Evolutionary conservation across 2,329 filamentous ascomycete genomes (phyloP).

Genomic region (Penicillium capsulatum): DNA sequence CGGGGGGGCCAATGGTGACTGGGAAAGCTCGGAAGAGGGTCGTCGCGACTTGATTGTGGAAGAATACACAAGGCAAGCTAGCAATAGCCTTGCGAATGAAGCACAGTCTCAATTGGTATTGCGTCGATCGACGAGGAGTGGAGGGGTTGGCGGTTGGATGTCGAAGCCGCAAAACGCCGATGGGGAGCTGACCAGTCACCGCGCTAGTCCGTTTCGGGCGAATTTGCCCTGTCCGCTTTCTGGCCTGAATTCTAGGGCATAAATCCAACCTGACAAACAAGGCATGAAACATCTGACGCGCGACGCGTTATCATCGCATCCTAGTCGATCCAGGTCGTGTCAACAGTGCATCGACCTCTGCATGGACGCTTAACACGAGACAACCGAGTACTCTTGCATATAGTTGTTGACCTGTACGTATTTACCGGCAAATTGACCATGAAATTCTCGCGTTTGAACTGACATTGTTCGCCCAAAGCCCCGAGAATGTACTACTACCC

Average conservation of each 20-base stretch:
- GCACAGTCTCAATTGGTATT: conserved; percentile 26
- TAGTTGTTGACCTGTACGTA: not conserved
- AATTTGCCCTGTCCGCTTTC: conserved; percentile 25
- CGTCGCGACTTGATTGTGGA: conserved; percentile 2
- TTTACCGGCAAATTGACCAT: not conserved
- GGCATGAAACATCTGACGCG: conserved; percentile 27
- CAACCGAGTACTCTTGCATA: not conserved
- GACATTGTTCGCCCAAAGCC: conserved; percentile 12
- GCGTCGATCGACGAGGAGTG: conserved; percentile 21
- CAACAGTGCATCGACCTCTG: conserved; percentile 7
- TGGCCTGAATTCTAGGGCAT: conserved; percentile 21
- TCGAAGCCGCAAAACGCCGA: conserved; percentile 41
- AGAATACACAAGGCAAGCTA: conserved; percentile 7
- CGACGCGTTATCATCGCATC: conserved; percentile 29
- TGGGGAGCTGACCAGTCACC: conserved; percentile 26
- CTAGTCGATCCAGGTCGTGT: conserved; percentile 4
- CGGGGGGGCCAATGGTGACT: conserved; percentile 15
- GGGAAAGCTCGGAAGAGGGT: conserved; percentile 8
- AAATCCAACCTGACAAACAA: conserved; percentile 14
- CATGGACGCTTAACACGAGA: not conserved
- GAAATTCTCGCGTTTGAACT: conserved; percentile 6
- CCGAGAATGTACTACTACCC: conserved; percentile 26
- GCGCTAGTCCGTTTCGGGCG: conserved; percentile 29
- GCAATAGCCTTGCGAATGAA: conserved; percentile 13
- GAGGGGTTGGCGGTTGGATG: conserved; percentile 36